Base-by-base conservation (phyloP, 2,329 filamentous ascomycete species). In the Elsinoe perseae region DNA sequence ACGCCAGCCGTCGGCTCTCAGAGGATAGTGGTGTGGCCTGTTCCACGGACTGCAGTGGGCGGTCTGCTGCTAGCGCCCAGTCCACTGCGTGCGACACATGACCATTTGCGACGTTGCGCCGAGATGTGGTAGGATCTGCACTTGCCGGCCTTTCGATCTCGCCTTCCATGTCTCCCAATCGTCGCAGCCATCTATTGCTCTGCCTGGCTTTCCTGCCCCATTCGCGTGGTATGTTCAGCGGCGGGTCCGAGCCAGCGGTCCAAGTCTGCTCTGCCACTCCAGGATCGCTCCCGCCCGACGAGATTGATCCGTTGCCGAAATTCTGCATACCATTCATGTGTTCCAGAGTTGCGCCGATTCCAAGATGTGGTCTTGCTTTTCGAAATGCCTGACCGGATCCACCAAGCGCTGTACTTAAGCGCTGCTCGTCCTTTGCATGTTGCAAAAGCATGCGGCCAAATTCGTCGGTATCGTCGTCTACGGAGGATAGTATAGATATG, bases 141-240 rank as follows among this genome's bases (percentile, higher is more conserved):
- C 42, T 60, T 57, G 40, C 36, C 3, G 36, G 53, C 32, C 56
- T 48, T 16, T 67, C 64, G 20, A 61, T 57, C 53, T 60, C 62
- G 54, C 54, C 55, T 20, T 63, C 61, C 28, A 58, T 59, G 48
- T 61, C 57, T 60, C 68, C 68, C 53, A 73, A 71, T 40, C 68
- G 64, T n/a, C 70, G 63, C 63, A 75, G 65, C 74, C 74, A 77
- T 59, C 73, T 67, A 21, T 67, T 66, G 44, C 64, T 68, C 8
- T 66, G 62, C 56, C 71, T 70, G 23, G 66, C 71, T 63, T 74
- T 76, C 56, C 73, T 64, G n/a, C 75, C 76, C 76, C 76, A 78
- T 60, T 71, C 65, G 38, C 68, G 63, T 34, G 76, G 76, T 57
- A 72, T 64, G 32, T 73, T 72, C 34, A 77, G 60, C 2, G 74